Percentiles rank a stretch among this genome's conserved stretches.
These are phyloP conservation scores for Kluyveromyces sp. DNA, from an alignment of 1,139 yeast species.

Conservation along the genomic window DNA sequence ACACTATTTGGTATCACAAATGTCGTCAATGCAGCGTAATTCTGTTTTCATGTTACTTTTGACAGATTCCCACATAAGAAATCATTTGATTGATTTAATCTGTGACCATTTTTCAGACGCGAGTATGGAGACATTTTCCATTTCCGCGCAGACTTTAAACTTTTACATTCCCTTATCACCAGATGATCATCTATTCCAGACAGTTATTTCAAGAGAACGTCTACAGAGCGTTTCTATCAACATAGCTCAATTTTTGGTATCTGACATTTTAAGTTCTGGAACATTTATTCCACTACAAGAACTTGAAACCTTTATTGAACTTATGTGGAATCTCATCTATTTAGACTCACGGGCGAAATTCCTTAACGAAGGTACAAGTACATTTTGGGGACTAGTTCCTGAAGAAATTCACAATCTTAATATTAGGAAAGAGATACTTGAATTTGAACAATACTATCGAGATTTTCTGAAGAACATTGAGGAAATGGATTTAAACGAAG, in stretches of 20 bases:
- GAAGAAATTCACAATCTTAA: conserved; percentile 18
- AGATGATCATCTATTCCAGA: conserved; percentile 4
- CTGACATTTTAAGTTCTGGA: conserved; percentile 14
- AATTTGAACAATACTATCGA: conserved; percentile 22
- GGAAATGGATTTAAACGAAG: conserved; percentile 16
- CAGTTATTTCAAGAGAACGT: neutral
- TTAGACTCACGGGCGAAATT: conserved; percentile 1
- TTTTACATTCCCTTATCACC: conserved; percentile 3
- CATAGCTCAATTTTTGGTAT: conserved; percentile 7
- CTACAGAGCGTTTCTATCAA: conserved; percentile 1
- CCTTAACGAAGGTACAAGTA: conserved; percentile 3
- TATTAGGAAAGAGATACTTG: conserved; percentile 19
- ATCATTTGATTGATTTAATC: neutral
- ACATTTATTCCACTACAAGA: conserved; percentile 35
- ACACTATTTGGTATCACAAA: neutral
- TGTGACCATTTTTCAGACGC: neutral
- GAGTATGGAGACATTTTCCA: neutral
- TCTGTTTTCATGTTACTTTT: neutral
- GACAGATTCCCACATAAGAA: neutral
- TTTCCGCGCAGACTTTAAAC: conserved; percentile 1
- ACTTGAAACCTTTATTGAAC: conserved; percentile 26
- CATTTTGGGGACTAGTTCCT: conserved; percentile 2
- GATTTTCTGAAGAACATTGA: conserved; percentile 15
- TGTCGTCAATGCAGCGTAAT: neutral
- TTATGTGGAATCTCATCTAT: conserved; percentile 6